Conservation (phyloP, 768 basidiomycete genomes). For the Russula lepida region DNA sequence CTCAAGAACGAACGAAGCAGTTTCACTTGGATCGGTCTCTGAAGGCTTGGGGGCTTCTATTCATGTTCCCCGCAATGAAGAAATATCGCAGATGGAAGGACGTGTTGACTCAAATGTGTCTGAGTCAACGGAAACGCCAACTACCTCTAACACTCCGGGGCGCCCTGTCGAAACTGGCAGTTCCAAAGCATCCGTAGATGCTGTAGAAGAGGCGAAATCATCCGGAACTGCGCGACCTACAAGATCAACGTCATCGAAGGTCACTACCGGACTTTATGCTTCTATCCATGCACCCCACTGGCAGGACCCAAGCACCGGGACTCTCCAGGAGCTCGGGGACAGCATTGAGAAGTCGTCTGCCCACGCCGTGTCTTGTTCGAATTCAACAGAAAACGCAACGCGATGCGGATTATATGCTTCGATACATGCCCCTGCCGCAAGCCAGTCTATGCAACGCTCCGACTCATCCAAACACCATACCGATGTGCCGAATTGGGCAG, state of each 20-base stretch:
- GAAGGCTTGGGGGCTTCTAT: slow-evolving; percentile 1
- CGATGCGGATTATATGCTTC: slow-evolving; percentile 1
- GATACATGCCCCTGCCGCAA: not conserved
- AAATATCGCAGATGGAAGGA: not conserved
- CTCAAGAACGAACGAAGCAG: not conserved
- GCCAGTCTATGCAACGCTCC: not conserved
- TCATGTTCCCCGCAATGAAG: not conserved
- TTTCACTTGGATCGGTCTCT: not conserved
- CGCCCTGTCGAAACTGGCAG: not conserved
- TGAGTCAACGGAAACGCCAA: not conserved
- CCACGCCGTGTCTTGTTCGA: not conserved
- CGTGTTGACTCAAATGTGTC: not conserved
- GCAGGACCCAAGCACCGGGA: not conserved
- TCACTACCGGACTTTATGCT: not conserved
- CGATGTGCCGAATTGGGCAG: slow-evolving; percentile 15
- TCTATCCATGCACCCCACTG: not conserved
- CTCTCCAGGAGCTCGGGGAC: not conserved
- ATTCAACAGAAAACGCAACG: not conserved
- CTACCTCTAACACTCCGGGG: not conserved
- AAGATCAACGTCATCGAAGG: not conserved
- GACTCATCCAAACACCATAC: not conserved
- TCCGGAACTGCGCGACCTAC: not conserved
- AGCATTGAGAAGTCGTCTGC: not conserved
- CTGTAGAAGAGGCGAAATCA: not conserved
- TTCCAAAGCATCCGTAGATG: not conserved